Evolutionary conservation across 148 eudicot species (phyloP).

Genomic region (Chenopodium suecicum): DNA sequence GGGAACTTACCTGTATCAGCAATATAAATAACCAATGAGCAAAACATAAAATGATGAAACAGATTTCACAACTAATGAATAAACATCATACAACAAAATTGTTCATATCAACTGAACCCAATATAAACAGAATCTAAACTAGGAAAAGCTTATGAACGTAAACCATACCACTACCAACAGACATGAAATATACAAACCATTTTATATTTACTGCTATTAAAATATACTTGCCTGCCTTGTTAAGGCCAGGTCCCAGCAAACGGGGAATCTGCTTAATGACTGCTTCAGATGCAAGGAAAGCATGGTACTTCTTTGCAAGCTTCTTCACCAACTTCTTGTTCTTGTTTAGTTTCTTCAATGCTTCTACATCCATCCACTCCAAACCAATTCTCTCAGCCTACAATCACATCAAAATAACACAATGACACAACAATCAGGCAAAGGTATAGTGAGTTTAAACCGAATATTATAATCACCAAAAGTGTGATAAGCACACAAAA

Average conservation of each 20-base stretch:
- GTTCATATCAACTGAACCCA: too few relatives aligned
- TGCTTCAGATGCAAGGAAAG: constrained; percentile 74
- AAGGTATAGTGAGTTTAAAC: not conserved
- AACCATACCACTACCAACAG: too few relatives aligned
- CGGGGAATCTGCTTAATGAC: constrained; percentile 40
- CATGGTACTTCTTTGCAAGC: constrained; percentile 78
- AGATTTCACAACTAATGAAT: not conserved
- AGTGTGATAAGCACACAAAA: too few relatives aligned
- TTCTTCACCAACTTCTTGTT: constrained; percentile 81
- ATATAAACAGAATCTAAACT: not conserved
- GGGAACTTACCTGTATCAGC: constrained; percentile 63
- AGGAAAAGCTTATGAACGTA: not conserved
- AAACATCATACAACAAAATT: not conserved
- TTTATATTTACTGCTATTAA: not conserved
- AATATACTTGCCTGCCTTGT: constrained; percentile 2
- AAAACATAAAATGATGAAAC: not conserved
- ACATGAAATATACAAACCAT: not conserved
- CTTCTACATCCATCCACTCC: constrained; percentile 84
- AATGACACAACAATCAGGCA: not conserved
- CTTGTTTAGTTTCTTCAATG: constrained; percentile 72
- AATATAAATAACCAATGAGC: not conserved
- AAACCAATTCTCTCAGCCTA: constrained; percentile 75
- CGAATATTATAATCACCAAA: not conserved
- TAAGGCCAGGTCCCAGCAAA: too few relatives aligned
- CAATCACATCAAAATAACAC: not conserved